Evolutionary conservation across 1,139 yeast species (phyloP).

Genomic region (Nakaseomyces kungkrabaensis): DNA sequence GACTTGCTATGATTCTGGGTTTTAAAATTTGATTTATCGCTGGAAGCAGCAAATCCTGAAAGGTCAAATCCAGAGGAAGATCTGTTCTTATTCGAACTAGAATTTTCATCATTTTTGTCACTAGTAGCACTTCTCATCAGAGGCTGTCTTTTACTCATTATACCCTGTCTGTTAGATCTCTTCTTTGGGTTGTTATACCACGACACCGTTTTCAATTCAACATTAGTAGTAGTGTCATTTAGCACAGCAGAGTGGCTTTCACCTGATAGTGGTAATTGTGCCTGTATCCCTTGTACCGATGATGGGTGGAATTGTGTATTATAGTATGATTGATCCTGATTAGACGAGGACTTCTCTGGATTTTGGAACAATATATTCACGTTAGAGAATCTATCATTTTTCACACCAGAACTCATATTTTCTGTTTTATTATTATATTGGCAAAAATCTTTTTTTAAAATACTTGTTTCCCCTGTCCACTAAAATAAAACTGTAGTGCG

Average conservation of each 20-base stretch:
- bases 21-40: background rate
- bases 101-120: constrained; percentile 9
- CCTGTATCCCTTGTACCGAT: background rate
- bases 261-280: background rate
- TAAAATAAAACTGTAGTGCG: no score
- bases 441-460: background rate
- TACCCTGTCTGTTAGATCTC: constrained; percentile 46
- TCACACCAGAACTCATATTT: background rate
- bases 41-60: background rate
- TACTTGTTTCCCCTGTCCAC: no score
- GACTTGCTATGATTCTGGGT: background rate
- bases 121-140: background rate
- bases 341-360: background rate
- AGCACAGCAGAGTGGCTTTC: background rate
- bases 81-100: constrained; percentile 20
- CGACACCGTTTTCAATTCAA: background rate
- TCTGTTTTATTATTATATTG: background rate
- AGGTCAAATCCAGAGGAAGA: background rate
- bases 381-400: background rate
- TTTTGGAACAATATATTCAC: background rate
- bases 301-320: background rate
- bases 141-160: constrained; percentile 34
- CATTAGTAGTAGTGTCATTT: background rate
- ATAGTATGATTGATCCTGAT: background rate
- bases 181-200: constrained; percentile 51